Conservation (phyloP, 2,329 filamentous ascomycete species). For the Tolypocladium nubicola region DNA sequence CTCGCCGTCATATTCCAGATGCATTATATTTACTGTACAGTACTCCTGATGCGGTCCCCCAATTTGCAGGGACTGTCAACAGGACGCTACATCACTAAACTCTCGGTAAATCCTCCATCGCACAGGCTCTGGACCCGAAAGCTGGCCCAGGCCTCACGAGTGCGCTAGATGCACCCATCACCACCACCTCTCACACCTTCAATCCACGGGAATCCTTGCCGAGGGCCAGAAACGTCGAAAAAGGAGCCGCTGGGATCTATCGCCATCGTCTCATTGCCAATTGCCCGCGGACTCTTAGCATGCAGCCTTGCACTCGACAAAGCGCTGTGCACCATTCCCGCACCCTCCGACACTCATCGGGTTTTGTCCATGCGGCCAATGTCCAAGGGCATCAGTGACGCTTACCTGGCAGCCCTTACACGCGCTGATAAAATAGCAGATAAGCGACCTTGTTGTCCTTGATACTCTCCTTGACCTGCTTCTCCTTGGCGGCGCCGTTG, state of each 20-base stretch:
- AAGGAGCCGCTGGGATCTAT: constrained; percentile 11
- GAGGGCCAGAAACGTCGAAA: constrained; percentile 17
- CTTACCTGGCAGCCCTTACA: constrained; percentile 26
- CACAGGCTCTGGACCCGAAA: neutral
- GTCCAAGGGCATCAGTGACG: neutral
- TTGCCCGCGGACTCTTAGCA: constrained; percentile 3
- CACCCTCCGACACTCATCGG: neutral
- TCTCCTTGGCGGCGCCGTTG: constrained; percentile 44
- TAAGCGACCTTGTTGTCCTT: constrained; percentile 97
- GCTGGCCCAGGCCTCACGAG: neutral
- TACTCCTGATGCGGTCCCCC: neutral
- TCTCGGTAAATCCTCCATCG: neutral
- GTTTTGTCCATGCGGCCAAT: neutral
- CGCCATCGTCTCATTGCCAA: constrained; percentile 9
- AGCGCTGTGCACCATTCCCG: neutral
- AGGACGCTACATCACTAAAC: neutral
- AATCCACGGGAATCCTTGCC: constrained; percentile 10
- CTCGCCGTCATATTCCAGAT: constrained; percentile 4
- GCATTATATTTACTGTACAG: constrained; percentile 6
- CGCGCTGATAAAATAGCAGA: constrained; percentile 84
- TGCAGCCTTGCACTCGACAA: neutral
- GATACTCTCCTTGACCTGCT: constrained; percentile 51
- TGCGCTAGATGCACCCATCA: neutral
- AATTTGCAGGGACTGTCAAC: neutral
- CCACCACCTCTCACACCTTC: neutral